Conservation (phyloP, 2,329 filamentous ascomycete species). For the Colletotrichum salicis region DNA sequence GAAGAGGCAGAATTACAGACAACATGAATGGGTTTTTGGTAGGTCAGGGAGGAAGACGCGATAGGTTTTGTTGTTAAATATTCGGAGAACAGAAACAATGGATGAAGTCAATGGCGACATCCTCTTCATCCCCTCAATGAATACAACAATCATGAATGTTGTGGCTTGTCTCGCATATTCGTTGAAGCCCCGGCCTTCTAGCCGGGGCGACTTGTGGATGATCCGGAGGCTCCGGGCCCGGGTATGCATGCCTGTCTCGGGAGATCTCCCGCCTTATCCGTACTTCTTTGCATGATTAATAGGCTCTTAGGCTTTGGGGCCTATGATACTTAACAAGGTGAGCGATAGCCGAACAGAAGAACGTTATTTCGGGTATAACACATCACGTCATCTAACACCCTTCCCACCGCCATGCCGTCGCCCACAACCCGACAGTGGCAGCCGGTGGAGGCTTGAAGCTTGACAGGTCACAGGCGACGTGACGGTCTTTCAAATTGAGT, state of each 20-base stretch:
- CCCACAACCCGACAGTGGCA: not conserved
- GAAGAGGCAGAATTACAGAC: not conserved
- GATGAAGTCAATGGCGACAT: too few relatives aligned
- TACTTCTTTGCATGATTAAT: not conserved
- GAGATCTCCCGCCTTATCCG: slow-evolving; percentile 21
- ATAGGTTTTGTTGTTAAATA: too few relatives aligned
- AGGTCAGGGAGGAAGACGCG: too few relatives aligned
- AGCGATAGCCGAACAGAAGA: slow-evolving; percentile 6
- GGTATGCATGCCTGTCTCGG: not conserved
- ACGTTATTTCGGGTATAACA: not conserved
- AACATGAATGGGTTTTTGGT: not conserved
- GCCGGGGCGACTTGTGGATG: not conserved
- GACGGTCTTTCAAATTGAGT: not conserved
- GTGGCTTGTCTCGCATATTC: too few relatives aligned
- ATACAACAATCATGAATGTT: too few relatives aligned
- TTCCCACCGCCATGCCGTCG: not conserved
- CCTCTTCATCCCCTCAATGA: too few relatives aligned
- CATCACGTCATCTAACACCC: not conserved
- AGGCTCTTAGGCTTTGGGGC: too few relatives aligned
- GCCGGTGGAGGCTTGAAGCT: not conserved
- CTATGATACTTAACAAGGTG: not conserved
- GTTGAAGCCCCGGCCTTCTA: not conserved
- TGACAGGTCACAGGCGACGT: not conserved
- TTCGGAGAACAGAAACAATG: not conserved
- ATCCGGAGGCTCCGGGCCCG: slow-evolving; percentile 3